Base-by-base conservation (phyloP, 2,329 filamentous ascomycete species). In the Mycogone perniciosa region DNA sequence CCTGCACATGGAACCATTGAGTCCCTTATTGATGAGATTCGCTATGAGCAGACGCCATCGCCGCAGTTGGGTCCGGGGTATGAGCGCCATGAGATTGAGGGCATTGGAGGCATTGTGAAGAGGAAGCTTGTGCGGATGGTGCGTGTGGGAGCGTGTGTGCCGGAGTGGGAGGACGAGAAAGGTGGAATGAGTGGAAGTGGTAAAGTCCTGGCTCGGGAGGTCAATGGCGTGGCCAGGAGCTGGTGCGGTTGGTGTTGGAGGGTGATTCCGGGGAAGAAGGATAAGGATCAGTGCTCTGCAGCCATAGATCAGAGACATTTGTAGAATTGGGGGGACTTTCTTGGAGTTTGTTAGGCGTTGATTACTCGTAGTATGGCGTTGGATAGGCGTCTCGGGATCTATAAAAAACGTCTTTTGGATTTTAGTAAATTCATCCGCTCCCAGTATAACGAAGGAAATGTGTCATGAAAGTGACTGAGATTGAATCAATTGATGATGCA, bases 181-280 rank as follows among this genome's bases (percentile, higher is more conserved):
- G 78, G 78, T 34, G 76, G 53, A 6, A 8, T 31, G 44, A 13
- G n/a, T 6, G 48, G 44, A 29, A 31, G 11, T 2, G 61, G 77
- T 6, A 82, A 81, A 4, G 85, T 86, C 57, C 72, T 96, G 29
- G 76, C 76, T 11, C 73, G 85, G 27, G 92, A 97, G 68, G 77
- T 84, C 48, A 74, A 74, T 10, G 88, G 88, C 1, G 68, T 71
- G 44, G 75, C 82, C 51, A 78, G 91, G 54, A 90, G 87, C 64
- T 96, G 89, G 89, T 97, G 91, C 67, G 89, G 87, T 0, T 96
- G 92, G 91, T 97, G 92, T 66, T 82, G 77, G 66, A 76, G 89
- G 54, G 84, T 89, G 3, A 81, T 95, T 47, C 84, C 84, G 0
- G 76, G 82, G 2, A 66, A 69, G 38, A 72, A 69, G 56, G 78